Conservation (phyloP, 345 rosid genomes). For the Draba incana region DNA sequence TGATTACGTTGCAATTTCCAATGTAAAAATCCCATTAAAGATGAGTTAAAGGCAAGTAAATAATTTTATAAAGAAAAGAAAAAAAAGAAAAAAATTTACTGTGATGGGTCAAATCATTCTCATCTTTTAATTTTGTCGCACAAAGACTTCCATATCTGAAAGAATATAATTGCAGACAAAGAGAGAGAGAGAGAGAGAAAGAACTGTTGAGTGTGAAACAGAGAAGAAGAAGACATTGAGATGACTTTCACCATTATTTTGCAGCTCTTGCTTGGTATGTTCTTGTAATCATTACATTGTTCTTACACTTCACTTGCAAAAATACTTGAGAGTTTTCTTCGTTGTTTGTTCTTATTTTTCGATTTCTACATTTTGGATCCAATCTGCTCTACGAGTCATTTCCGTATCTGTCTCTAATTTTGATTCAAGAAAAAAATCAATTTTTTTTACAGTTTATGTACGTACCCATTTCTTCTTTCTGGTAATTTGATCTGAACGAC, state of each 20-base stretch:
- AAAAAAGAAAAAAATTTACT: constrained; percentile 13
- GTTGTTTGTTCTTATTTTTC: constrained; percentile 6
- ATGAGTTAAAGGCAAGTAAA: not conserved
- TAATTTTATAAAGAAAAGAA: not conserved
- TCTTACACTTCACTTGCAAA: constrained; percentile 34
- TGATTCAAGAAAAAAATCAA: constrained; percentile 1
- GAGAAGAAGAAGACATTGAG: constrained; percentile 48
- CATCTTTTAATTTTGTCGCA: constrained; percentile 32
- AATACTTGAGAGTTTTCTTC: constrained; percentile 4
- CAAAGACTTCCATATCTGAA: constrained; percentile 35
- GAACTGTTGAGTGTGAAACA: constrained; percentile 32
- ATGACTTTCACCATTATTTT: constrained; percentile 48
- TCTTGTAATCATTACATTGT: constrained; percentile 8
- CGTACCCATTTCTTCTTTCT: constrained; percentile 41
- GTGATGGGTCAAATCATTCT: constrained; percentile 40
- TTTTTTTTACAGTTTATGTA: constrained; percentile 22
- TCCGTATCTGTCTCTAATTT: not conserved
- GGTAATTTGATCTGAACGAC: constrained; percentile 25
- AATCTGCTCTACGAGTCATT: constrained; percentile 19
- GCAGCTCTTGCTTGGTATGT: constrained; percentile 34
- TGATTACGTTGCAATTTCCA: constrained; percentile 34
- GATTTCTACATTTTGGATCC: constrained; percentile 32
- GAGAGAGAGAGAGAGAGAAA: constrained; percentile 32
- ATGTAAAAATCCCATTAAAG: constrained; percentile 8
- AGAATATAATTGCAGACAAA: constrained; percentile 41